phyloP scores from a whole-genome alignment of 2,329 filamentous ascomycete genomes.

The Aspergillus latus region DNA sequence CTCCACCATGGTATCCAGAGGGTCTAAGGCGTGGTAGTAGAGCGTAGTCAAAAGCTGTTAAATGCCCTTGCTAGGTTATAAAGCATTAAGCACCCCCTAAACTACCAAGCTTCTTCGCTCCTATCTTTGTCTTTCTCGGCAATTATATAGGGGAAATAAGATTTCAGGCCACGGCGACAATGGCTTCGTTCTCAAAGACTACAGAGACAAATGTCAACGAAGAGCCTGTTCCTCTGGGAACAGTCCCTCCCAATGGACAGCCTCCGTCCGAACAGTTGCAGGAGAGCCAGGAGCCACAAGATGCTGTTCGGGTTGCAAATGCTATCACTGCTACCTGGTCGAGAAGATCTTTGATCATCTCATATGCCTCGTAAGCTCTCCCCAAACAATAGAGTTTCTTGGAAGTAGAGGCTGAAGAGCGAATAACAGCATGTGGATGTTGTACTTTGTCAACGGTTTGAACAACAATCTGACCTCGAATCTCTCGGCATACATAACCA shows the following conservation, averaged over 20 bases:
- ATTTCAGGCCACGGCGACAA: background rate
- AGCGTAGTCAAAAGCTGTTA: no score
- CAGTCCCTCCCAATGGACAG: background rate
- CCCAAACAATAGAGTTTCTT: background rate
- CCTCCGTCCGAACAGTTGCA: no score
- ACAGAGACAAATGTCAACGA: background rate
- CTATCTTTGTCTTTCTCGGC: background rate
- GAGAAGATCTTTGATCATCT: slow-evolving; percentile 37
- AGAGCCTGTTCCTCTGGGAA: background rate
- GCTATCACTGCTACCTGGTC: slow-evolving; percentile 48
- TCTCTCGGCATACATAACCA: slow-evolving; percentile 53
- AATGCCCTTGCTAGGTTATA: background rate
- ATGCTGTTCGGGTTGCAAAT: slow-evolving; percentile 45
- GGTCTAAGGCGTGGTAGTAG: no score
- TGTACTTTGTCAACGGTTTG: slow-evolving; percentile 45
- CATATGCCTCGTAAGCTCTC: slow-evolving; percentile 40
- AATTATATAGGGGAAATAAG: background rate
- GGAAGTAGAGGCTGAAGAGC: no score
- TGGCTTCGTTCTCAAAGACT: background rate
- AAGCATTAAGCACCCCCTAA: background rate
- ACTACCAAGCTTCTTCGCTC: background rate
- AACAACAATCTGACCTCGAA: slow-evolving; percentile 40
- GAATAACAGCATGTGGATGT: slow-evolving; percentile 40
- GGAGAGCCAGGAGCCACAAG: slow-evolving; percentile 18
- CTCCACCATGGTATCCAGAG: no score